A percentile compares a stretch with the other conserved stretches of the same genome.
Conservation (phyloP, 2,329 filamentous ascomycete genomes). For the Coniochaeta hoffmannii region DNA sequence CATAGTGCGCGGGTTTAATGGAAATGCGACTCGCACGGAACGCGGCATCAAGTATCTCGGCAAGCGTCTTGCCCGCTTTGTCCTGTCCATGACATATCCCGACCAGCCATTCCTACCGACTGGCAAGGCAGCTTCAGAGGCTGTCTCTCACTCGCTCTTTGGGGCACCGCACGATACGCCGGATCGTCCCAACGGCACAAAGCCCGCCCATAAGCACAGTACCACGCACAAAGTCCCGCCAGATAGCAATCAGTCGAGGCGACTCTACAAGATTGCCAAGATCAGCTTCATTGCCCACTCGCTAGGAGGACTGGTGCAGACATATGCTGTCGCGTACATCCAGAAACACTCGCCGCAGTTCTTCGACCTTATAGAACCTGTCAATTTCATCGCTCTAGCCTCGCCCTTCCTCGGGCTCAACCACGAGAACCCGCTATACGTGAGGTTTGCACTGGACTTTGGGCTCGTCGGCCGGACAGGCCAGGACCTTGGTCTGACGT, state of each 20-base stretch:
- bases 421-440: constrained; percentile 95
- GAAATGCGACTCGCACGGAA: constrained; percentile 87
- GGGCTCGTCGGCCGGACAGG: constrained; percentile 93
- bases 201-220: constrained; percentile 37
- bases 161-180: constrained; percentile 19
- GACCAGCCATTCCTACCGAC: constrained; percentile 80
- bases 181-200: constrained; percentile 31
- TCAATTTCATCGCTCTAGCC: constrained; percentile 86
- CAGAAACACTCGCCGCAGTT: constrained; percentile 92
- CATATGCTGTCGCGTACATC: constrained; percentile 92
- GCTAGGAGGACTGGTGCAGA: constrained; percentile 82
- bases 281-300: constrained; percentile 95
- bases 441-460: constrained; percentile 95
- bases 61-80: constrained; percentile 85
- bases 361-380: constrained; percentile 74
- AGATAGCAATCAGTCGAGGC: constrained; percentile 23
- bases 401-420: constrained; percentile 86
- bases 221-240: constrained; percentile 35
- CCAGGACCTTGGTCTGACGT: constrained; percentile 89
- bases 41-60: constrained; percentile 95
- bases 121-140: constrained; percentile 40
- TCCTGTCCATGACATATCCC: constrained; percentile 84
- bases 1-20: constrained; percentile 81
- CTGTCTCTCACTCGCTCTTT: constrained; percentile 28
- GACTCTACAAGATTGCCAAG: constrained; percentile 78